Percentiles rank a stretch among this genome's conserved stretches.
These are phyloP conservation scores for Aspergillus sp. DNA, from an alignment of 2,329 filamentous ascomycete species.

Conservation along the genomic window DNA sequence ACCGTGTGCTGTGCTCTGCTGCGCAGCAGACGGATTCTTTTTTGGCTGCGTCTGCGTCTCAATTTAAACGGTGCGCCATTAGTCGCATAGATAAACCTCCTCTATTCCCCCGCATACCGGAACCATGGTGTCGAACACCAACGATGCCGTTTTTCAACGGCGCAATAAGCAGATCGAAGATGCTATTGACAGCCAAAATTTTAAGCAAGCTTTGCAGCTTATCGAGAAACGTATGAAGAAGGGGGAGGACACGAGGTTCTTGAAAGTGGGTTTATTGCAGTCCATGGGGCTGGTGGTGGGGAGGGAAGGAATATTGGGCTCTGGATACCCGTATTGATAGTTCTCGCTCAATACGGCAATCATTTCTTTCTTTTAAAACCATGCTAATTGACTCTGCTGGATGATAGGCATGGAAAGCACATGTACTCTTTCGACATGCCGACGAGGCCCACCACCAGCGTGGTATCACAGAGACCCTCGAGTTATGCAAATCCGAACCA, in stretches of 20 bases:
- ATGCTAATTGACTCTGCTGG: neutral
- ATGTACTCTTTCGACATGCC: constrained; percentile 33
- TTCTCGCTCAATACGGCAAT: no score
- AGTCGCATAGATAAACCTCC: neutral
- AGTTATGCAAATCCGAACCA: constrained; percentile 35
- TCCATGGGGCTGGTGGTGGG: neutral
- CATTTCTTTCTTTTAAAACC: no score
- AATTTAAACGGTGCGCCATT: neutral
- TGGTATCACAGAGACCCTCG: constrained; percentile 36
- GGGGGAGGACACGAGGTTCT: constrained; percentile 37
- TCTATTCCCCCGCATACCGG: neutral
- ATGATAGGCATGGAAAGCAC: constrained; percentile 36
- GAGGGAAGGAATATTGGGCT: neutral
- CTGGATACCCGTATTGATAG: no score
- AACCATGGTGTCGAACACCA: constrained; percentile 13
- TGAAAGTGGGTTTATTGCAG: constrained; percentile 23
- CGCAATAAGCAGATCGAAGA: constrained; percentile 44
- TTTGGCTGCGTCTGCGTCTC: neutral
- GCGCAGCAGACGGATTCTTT: constrained; percentile 13
- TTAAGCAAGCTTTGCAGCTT: constrained; percentile 43
- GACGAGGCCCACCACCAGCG: constrained; percentile 37
- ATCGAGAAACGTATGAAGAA: constrained; percentile 50
- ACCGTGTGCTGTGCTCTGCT: constrained; percentile 18
- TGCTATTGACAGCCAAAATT: constrained; percentile 40
- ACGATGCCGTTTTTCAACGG: constrained; percentile 35